Evolutionary conservation across 495 filamentous ascomycete genomes (phyloP), one percentile per base, ranked within the genome.

Genomic region (Xylaria scruposa): DNA sequence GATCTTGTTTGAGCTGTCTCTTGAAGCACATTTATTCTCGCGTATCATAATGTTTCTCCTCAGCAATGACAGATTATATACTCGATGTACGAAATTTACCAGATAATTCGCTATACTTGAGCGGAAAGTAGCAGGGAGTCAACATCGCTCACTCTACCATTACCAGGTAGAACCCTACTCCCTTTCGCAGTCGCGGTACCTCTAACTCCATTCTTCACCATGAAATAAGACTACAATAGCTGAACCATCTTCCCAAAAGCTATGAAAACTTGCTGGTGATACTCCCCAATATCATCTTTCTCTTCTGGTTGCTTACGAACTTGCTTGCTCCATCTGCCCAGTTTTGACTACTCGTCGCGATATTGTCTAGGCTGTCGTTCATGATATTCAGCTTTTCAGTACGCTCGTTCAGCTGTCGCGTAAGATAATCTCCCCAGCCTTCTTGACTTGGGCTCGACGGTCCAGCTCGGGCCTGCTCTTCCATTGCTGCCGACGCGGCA

Each of bases 251-350:
- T 60, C 38, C 31, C 56, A 51, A 62, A 46, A 44, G 10, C 49
- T 74, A 84, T 36, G 81, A 78, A 56, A 84, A 87, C 66, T 84
- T 81, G 69, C 84, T 79, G 66, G 82, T 86, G 59, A 86, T 75
- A 15, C 86, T 82, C 24, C 94, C 92, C 73, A 97, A 83, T 62
- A 97, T 80, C 70, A 92, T 82, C 74, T 92, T 92, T 81, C 88
- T 89, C 87, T 98, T 98, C 85, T 97, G 94, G 77, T 89, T 90
- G 67, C 83, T 86, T 17, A 97, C 91, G 81, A 87, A 97, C 76
- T 97, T 97, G 75, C 87, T 90, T 69, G 97, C 94, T 75, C 97
- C 95, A 31, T 92, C 89, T 17, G 92, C 91, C 88, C 93, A 98
- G 59, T 88, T 91, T 68, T 89, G 87, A 75, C 91, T 96, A 59